These are phyloP conservation scores for Abelmoschus esculentus DNA, from an alignment of 345 rosid species.

Conservation along the genomic window DNA sequence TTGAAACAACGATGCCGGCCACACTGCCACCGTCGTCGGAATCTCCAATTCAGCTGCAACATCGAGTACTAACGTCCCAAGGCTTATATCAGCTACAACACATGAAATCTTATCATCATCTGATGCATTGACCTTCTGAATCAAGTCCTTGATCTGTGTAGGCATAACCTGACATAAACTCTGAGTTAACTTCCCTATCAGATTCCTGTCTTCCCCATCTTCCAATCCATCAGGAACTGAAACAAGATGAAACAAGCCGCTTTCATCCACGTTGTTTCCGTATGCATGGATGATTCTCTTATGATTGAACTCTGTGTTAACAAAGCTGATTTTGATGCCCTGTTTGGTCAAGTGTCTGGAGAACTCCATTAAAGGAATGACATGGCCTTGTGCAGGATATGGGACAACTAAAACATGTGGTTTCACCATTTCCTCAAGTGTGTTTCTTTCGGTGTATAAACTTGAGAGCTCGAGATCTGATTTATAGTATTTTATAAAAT, in stretches of 20 bases:
- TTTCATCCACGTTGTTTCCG: not conserved
- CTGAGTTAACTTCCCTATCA: conserved; percentile 21
- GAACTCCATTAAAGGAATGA: conserved; percentile 32
- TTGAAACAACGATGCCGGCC: conserved; percentile 32
- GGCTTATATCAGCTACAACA: conserved; percentile 34
- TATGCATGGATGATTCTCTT: conserved; percentile 20
- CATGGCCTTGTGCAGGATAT: conserved; percentile 52
- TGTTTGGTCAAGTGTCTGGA: conserved; percentile 16
- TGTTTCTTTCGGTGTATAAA: too few relatives aligned
- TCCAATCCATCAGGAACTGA: conserved; percentile 42
- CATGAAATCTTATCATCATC: conserved; percentile 27
- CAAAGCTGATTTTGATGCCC: conserved; percentile 28
- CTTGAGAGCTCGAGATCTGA: not conserved
- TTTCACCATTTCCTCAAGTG: conserved; percentile 16
- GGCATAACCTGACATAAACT: conserved; percentile 27
- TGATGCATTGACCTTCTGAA: conserved; percentile 14
- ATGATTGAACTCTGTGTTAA: conserved; percentile 34
- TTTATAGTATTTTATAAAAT: too few relatives aligned
- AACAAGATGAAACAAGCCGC: conserved; percentile 23
- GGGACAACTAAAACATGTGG: conserved; percentile 32
- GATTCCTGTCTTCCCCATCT: conserved; percentile 29
- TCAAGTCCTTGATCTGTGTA: conserved; percentile 30
- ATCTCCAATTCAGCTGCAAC: conserved; percentile 39
- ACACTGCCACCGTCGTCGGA: conserved; percentile 24
- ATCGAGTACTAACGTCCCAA: conserved; percentile 28